These are phyloP conservation scores for Tulasnella sp. DNA, from an alignment of 768 basidiomycete genomes.

Conservation along the genomic window DNA sequence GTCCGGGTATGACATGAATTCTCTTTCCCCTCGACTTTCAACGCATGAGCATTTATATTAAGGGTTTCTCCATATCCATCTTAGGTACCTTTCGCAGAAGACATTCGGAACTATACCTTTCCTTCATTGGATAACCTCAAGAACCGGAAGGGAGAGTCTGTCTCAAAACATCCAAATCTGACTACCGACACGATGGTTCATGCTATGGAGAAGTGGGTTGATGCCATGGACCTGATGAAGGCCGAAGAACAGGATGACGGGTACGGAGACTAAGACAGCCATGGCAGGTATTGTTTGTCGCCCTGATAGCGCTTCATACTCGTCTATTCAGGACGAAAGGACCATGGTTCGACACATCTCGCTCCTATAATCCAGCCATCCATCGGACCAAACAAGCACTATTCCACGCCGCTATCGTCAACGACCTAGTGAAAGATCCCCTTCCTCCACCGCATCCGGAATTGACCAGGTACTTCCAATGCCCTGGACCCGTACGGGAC, in stretches of 20 bases:
- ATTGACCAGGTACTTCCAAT: conserved; percentile 70
- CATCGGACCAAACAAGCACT: conserved; percentile 90
- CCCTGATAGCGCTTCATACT: not conserved
- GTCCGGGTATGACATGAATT: conserved; percentile 52
- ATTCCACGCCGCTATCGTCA: conserved; percentile 72
- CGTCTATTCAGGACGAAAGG: conserved; percentile 36
- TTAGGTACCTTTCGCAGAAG: conserved; percentile 93
- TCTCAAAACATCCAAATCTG: conserved; percentile 70
- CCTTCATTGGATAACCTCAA: conserved; percentile 63
- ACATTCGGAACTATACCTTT: conserved; percentile 79
- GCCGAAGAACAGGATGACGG: conserved; percentile 67
- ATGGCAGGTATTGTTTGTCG: not conserved
- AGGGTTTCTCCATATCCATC: not conserved
- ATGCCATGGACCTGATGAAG: conserved; percentile 76
- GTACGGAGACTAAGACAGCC: conserved; percentile 37
- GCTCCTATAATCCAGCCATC: conserved; percentile 80
- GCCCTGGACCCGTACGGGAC: conserved; percentile 59
- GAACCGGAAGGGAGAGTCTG: conserved; percentile 59
- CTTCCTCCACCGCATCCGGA: conserved; percentile 80
- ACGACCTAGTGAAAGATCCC: conserved; percentile 61
- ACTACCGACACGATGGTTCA: conserved; percentile 66
- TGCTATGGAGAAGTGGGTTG: conserved; percentile 81
- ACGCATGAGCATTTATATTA: conserved; percentile 4
- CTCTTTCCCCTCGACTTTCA: not conserved
- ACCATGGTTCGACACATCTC: conserved; percentile 66